Evolutionary conservation across 108 stramenopile genomes (phyloP).

Genomic region (Schizochytrium sp.): DNA sequence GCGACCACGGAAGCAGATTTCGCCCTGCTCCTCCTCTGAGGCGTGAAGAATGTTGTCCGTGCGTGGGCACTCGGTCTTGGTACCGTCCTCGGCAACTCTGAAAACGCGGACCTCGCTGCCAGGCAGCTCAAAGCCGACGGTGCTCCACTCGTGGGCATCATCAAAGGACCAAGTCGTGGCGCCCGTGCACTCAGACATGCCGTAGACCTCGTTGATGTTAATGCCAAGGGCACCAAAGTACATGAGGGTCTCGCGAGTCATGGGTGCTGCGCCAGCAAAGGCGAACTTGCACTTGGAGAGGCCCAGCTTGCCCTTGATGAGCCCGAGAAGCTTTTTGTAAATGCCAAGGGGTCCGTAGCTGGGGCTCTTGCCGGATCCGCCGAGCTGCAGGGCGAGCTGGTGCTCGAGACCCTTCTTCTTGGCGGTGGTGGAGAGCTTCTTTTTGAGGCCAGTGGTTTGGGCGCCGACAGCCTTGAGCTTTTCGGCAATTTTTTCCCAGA

Average conservation of each 20-base stretch:
- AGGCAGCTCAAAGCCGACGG: neutral
- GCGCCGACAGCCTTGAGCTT: conserved; percentile 53
- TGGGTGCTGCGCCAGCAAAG: conserved; percentile 56
- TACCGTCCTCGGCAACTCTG: neutral
- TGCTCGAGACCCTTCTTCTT: conserved; percentile 42
- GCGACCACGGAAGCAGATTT: conserved; percentile 59
- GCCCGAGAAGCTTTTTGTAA: neutral
- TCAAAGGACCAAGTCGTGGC: conserved; percentile 39
- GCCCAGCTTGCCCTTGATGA: conserved; percentile 46
- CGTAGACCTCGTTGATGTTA: conserved; percentile 52
- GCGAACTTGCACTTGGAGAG: conserved; percentile 41
- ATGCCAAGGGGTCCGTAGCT: neutral
- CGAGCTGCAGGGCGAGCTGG: conserved; percentile 33
- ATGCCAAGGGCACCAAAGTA: conserved; percentile 60
- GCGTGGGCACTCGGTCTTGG: neutral
- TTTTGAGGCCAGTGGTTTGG: conserved; percentile 46
- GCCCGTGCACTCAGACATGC: conserved; percentile 54
- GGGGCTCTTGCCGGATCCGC: conserved; percentile 32
- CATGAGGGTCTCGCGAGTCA: conserved; percentile 43
- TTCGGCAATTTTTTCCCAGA: conserved; percentile 64
- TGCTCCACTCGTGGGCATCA: conserved; percentile 24
- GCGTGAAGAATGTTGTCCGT: neutral
- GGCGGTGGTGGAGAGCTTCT: conserved; percentile 50
- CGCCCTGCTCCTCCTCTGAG: conserved; percentile 29
- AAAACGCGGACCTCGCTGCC: neutral